Evolutionary conservation across 805 yeast genomes (phyloP).

Genomic region (Starmerella potacharoeniae): DNA sequence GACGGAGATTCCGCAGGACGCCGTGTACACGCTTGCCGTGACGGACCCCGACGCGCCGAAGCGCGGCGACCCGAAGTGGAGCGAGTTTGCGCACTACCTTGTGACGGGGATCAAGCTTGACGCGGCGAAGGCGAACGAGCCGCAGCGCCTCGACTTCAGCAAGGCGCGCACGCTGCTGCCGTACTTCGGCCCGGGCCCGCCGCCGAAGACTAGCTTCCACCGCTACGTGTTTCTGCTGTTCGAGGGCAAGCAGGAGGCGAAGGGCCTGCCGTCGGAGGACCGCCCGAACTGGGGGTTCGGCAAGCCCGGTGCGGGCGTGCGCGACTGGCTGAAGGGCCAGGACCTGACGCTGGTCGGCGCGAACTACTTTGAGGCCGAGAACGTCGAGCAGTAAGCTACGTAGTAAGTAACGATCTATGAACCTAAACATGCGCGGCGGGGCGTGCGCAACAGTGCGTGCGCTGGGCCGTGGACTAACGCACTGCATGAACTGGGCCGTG

Average conservation of each 20-base stretch:
- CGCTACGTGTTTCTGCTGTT: conserved; percentile 70
- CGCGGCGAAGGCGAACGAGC: conserved; percentile 23
- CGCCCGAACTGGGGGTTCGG: conserved; percentile 81
- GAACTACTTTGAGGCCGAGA: conserved; percentile 78
- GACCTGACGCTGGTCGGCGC: conserved; percentile 54
- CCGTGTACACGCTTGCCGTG: conserved; percentile 60
- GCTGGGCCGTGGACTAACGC: too few species aligned
- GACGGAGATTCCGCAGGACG: conserved; percentile 35
- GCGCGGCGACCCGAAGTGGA: conserved; percentile 70
- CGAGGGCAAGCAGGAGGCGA: conserved; percentile 30
- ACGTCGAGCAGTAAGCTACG: conserved; percentile 24
- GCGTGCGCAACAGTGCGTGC: too few species aligned
- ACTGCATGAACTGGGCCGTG: too few species aligned
- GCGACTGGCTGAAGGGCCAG: conserved; percentile 53
- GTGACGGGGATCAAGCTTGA: conserved; percentile 31
- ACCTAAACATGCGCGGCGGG: too few species aligned
- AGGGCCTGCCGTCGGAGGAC: conserved; percentile 28
- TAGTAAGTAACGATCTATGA: too few species aligned
- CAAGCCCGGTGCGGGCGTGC: conserved; percentile 65
- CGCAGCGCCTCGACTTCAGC: conserved; percentile 25
- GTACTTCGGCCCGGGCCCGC: conserved; percentile 85
- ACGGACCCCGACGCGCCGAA: conserved; percentile 96
- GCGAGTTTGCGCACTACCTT: conserved; percentile 74
- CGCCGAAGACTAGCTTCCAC: conserved; percentile 73
- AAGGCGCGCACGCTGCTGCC: conserved; percentile 38